Conservation (phyloP, 179 eudicot genomes). For the Sideroxylon spinosum region DNA sequence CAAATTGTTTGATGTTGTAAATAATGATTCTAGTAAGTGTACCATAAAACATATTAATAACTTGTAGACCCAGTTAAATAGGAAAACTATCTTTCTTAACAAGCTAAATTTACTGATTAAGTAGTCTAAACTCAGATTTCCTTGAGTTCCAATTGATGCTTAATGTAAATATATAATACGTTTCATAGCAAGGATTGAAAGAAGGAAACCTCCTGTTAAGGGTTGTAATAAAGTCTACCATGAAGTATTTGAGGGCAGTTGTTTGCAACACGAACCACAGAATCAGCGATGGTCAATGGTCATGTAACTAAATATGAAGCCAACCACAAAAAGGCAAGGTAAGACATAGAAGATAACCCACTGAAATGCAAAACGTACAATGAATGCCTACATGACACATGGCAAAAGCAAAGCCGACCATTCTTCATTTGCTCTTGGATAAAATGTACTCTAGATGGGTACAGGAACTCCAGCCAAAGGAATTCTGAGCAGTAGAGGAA, state of each 20-base stretch:
- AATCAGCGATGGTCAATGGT: neutral
- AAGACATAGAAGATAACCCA: neutral
- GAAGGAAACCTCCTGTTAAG: neutral
- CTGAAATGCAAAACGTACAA: neutral
- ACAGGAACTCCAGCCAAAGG: neutral
- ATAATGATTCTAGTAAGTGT: neutral
- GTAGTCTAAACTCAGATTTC: neutral
- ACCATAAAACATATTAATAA: no score
- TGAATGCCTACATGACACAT: neutral
- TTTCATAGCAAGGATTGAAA: neutral
- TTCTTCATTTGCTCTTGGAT: neutral
- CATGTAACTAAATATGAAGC: constrained; percentile 1
- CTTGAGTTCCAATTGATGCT: neutral
- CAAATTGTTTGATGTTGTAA: neutral
- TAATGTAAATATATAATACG: neutral
- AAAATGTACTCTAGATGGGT: neutral
- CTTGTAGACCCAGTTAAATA: neutral
- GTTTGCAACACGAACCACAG: neutral
- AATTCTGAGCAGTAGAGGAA: constrained; percentile 1
- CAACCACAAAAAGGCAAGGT: neutral
- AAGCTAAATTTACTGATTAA: neutral
- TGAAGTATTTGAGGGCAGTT: neutral
- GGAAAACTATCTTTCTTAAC: neutral
- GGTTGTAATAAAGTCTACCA: neutral
- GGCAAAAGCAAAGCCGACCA: neutral